These are phyloP conservation scores for Fusarium sp. DNA, from an alignment of 2,329 filamentous ascomycete species.

Conservation along the genomic window DNA sequence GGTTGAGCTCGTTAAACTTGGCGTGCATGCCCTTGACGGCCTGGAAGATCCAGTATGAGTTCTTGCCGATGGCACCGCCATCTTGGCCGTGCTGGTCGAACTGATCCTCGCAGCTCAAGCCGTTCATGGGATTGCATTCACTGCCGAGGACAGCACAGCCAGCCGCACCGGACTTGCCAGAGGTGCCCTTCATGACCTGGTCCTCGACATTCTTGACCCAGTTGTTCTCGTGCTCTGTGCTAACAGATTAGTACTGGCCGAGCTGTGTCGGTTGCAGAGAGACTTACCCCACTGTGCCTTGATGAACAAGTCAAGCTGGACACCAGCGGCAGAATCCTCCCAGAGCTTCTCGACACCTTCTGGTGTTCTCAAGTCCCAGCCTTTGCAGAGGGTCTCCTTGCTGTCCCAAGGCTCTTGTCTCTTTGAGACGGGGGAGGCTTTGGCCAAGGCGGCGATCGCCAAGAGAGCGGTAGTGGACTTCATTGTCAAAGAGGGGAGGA, in stretches of 20 bases:
- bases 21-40: conserved; percentile 17
- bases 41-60: conserved; percentile 27
- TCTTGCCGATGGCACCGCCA: neutral
- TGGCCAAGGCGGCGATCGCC: neutral
- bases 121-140: neutral
- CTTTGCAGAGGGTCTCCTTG: conserved; percentile 17
- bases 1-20: conserved; percentile 7
- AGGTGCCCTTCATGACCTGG: conserved; percentile 2
- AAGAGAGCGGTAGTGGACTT: conserved; percentile 5
- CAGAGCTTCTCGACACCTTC: conserved; percentile 20
- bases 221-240: conserved; percentile 14
- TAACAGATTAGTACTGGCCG: no score
- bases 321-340: conserved; percentile 1
- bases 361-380: conserved; percentile 13
- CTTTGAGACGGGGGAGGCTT: conserved; percentile 2
- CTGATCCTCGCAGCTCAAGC: conserved; percentile 9
- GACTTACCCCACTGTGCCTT: conserved; percentile 11
- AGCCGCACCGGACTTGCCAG: conserved; percentile 5
- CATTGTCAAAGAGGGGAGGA: neutral
- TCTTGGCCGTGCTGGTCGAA: conserved; percentile 6
- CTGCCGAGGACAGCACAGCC: conserved; percentile 5
- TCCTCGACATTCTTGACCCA: conserved; percentile 26
- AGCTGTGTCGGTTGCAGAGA: neutral
- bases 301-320: conserved; percentile 10
- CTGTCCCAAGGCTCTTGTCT: conserved; percentile 1